Conservation (phyloP, 306 rosid species). For the Senna tora region DNA sequence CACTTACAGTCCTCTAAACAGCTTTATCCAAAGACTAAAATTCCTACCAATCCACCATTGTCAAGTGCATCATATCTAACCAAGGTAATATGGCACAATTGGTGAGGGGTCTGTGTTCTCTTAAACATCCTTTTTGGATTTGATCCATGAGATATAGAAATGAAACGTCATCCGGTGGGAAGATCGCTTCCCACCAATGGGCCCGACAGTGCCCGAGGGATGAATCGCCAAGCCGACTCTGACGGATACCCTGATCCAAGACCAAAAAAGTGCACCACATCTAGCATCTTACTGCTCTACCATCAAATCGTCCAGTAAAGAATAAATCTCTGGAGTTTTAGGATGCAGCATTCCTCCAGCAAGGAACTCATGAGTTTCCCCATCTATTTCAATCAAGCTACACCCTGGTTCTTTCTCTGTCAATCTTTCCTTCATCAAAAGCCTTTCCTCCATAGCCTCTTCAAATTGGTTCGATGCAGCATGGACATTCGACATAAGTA, state of each 20-base stretch:
- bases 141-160: no score
- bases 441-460: conserved; percentile 66
- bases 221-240: no score
- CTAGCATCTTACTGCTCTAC: background rate
- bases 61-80: background rate
- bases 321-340: conserved; percentile 64
- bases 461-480: conserved; percentile 58
- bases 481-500: conserved; percentile 74
- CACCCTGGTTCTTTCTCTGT: conserved; percentile 84
- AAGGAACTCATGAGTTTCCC: conserved; percentile 80
- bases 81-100: no score
- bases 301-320: conserved; percentile 42
- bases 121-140: no score
- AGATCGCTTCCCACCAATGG: no score
- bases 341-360: conserved; percentile 74
- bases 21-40: background rate
- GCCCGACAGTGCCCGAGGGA: no score
- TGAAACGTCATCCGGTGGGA: no score
- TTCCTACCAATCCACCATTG: background rate
- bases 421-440: conserved; percentile 64
- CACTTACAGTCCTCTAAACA: background rate
- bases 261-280: no score
- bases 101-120: no score
- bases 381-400: conserved; percentile 79
- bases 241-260: no score